Evolutionary conservation across 2,329 filamentous ascomycete genomes (phyloP).

Genomic region (Aaosphaeria pasadenensis): DNA sequence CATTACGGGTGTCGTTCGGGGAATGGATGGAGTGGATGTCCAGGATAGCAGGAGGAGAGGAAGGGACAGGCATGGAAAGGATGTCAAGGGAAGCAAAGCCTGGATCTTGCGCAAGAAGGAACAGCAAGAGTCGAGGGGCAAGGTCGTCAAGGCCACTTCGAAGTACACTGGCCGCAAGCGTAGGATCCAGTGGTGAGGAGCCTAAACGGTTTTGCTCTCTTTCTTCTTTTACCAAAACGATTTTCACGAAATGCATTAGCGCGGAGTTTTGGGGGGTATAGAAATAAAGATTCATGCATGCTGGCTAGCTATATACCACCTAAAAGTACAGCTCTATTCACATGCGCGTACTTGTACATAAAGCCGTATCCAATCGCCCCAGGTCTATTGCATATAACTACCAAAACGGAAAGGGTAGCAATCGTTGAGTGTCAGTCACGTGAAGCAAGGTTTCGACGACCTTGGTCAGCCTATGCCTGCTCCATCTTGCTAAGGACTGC

Average conservation of each 20-base stretch:
- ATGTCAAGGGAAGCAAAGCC: constrained; percentile 77
- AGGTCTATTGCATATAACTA: background rate
- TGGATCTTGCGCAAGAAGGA: constrained; percentile 88
- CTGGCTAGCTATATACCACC: constrained; percentile 38
- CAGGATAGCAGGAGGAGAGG: constrained; percentile 52
- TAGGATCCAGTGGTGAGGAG: constrained; percentile 44
- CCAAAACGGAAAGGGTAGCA: background rate
- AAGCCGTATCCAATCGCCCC: constrained; percentile 15
- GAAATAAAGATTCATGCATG: constrained; percentile 33
- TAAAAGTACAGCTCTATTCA: constrained; percentile 42
- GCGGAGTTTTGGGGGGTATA: constrained; percentile 25
- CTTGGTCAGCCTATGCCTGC: constrained; percentile 31
- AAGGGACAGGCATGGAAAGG: constrained; percentile 53
- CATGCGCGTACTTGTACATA: constrained; percentile 30
- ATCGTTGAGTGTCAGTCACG: background rate
- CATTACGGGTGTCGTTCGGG: constrained; percentile 85
- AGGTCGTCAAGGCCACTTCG: constrained; percentile 85
- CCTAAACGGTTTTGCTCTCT: constrained; percentile 1
- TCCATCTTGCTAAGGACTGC: constrained; percentile 97
- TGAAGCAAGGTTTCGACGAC: background rate
- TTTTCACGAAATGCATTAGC: constrained; percentile 32
- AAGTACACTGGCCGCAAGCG: constrained; percentile 94
- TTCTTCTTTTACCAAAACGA: background rate
- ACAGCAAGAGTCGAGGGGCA: constrained; percentile 92
- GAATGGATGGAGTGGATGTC: constrained; percentile 84